Conservation (phyloP, 108 stramenopile species). For the Schizochytrium sp. region DNA sequence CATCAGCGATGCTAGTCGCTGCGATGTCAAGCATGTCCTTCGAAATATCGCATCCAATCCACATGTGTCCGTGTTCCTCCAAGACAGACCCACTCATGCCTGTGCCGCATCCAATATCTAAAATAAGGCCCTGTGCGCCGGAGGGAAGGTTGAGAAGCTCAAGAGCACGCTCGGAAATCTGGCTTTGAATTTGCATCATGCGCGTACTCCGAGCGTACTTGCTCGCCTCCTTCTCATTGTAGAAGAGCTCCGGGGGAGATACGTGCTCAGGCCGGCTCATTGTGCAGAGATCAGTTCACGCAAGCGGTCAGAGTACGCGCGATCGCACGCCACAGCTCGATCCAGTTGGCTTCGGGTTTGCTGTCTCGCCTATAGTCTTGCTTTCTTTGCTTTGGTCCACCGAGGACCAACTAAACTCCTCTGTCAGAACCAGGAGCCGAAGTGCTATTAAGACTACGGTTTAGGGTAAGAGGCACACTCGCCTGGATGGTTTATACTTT, state of each 20-base stretch:
- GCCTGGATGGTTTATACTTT: too few species aligned
- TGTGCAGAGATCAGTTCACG: neutral
- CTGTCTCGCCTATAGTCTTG: too few species aligned
- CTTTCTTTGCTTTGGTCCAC: too few species aligned
- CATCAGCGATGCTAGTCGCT: conserved; percentile 80
- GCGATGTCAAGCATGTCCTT: conserved; percentile 96
- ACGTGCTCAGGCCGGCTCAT: conserved; percentile 62
- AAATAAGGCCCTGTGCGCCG: conserved; percentile 77
- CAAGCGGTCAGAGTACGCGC: neutral
- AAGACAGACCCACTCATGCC: conserved; percentile 88
- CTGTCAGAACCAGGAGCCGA: too few species aligned
- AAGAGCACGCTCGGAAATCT: conserved; percentile 95
- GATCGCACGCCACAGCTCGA: neutral
- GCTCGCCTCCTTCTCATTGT: conserved; percentile 48
- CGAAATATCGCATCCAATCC: conserved; percentile 95
- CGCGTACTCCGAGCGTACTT: conserved; percentile 90
- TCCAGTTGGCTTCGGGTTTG: too few species aligned
- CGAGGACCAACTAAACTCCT: too few species aligned
- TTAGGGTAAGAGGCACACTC: too few species aligned
- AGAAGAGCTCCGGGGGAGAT: conserved; percentile 58
- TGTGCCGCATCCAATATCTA: conserved; percentile 97
- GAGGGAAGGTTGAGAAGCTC: conserved; percentile 87
- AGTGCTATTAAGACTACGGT: too few species aligned
- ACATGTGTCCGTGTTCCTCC: conserved; percentile 94
- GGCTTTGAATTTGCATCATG: conserved; percentile 93